These are phyloP conservation scores for Zygosaccharomyces gambellarensis DNA, from an alignment of 805 yeast species.

Conservation along the genomic window DNA sequence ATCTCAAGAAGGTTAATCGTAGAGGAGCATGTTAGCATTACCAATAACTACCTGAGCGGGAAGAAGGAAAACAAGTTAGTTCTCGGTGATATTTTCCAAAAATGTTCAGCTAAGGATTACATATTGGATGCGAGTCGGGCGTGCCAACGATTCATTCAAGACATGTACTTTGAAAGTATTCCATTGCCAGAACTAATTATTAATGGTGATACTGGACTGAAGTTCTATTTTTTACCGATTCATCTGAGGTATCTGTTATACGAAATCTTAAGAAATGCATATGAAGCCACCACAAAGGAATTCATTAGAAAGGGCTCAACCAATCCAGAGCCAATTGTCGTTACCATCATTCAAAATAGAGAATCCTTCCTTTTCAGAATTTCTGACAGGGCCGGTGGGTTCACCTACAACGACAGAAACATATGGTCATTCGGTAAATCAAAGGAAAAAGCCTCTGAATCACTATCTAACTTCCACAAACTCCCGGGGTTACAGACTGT, in stretches of 20 bases:
- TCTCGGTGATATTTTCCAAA: slow-evolving; percentile 77
- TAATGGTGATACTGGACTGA: slow-evolving; percentile 64
- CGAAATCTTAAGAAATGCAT: slow-evolving; percentile 79
- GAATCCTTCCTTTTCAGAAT: slow-evolving; percentile 70
- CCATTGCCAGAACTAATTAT: slow-evolving; percentile 68
- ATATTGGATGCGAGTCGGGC: slow-evolving; percentile 50
- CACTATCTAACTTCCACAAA: slow-evolving; percentile 61
- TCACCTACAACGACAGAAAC: slow-evolving; percentile 48
- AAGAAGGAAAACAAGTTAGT: slow-evolving; percentile 41
- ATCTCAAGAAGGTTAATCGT: slow-evolving; percentile 85
- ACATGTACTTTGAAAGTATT: slow-evolving; percentile 47
- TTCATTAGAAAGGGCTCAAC: slow-evolving; percentile 36
- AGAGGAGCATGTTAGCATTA: slow-evolving; percentile 82
- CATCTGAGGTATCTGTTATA: slow-evolving; percentile 85
- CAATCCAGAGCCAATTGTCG: slow-evolving; percentile 67
- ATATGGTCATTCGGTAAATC: slow-evolving; percentile 87
- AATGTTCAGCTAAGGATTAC: slow-evolving; percentile 68
- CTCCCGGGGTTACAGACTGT: slow-evolving; percentile 56
- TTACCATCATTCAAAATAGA: slow-evolving; percentile 63
- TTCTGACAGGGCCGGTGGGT: slow-evolving; percentile 89
- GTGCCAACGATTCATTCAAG: slow-evolving; percentile 48
- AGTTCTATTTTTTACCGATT: slow-evolving; percentile 77
- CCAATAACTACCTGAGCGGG: slow-evolving; percentile 53
- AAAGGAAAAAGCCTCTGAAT: slow-evolving; percentile 52
- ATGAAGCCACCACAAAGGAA: slow-evolving; percentile 68